Percentiles rank a stretch among this genome's conserved stretches.
These are phyloP conservation scores for Mrakiaceae sp. DNA, from an alignment of 1,284 basidiomycete species.

Conservation along the genomic window DNA sequence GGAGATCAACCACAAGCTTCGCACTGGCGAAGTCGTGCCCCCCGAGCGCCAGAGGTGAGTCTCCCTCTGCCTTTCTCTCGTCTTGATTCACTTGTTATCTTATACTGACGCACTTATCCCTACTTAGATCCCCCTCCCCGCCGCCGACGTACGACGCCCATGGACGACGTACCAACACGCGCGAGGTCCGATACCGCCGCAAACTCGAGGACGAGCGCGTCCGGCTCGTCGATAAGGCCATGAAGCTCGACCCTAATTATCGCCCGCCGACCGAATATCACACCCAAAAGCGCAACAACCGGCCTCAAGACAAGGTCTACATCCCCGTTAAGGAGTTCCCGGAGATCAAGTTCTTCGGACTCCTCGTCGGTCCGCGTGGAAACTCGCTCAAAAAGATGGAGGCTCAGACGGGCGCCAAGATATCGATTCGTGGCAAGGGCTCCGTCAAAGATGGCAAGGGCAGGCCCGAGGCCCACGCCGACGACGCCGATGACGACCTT, in stretches of 20 bases:
- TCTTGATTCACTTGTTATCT: constrained; percentile 28
- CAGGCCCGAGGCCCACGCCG: constrained; percentile 61
- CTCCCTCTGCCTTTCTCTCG: not conserved
- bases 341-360: constrained; percentile 99
- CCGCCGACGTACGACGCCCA: constrained; percentile 95
- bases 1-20: constrained; percentile 90
- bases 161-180: constrained; percentile 93
- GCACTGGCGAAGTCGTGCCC: constrained; percentile 87
- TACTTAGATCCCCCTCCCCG: constrained; percentile 74
- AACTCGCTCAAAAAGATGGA: constrained; percentile 99
- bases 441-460: constrained; percentile 98
- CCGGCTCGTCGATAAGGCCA: constrained; percentile 81
- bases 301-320: constrained; percentile 95
- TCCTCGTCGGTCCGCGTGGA: constrained; percentile 94
- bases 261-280: constrained; percentile 92
- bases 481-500: constrained; percentile 96
- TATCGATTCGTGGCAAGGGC: constrained; percentile 95
- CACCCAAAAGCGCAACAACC: constrained; percentile 61
- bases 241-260: constrained; percentile 97
- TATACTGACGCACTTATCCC: not conserved
- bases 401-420: constrained; percentile 92
- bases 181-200: constrained; percentile 94
- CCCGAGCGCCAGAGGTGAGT: constrained; percentile 75
- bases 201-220: constrained; percentile 96
- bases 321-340: constrained; percentile 99